phyloP scores from a whole-genome alignment of 495 filamentous ascomycete genomes.

The Aspergillus ostianus region DNA sequence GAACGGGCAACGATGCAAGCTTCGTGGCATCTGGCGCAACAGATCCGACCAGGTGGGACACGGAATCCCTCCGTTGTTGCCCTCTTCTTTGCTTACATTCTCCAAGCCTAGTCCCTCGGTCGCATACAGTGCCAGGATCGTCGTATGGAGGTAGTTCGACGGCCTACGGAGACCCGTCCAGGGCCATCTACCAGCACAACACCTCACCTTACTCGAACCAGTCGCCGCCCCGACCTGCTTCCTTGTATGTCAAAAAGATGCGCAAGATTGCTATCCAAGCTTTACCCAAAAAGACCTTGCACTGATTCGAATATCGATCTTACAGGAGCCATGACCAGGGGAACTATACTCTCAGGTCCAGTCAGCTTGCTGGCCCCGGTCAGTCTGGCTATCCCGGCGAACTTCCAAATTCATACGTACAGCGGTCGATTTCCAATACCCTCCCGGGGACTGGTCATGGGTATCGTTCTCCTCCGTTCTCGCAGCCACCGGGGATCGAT shows the following conservation, averaged over 20 bases:
- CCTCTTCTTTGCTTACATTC: neutral
- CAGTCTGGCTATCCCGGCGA: neutral
- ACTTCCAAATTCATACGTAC: neutral
- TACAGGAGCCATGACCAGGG: neutral
- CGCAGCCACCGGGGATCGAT: neutral
- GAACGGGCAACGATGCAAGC: neutral
- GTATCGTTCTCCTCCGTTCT: no score
- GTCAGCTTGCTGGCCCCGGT: neutral
- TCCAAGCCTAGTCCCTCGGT: neutral
- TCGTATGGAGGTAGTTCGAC: neutral
- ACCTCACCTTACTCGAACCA: neutral
- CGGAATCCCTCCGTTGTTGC: neutral
- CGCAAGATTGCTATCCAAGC: no score
- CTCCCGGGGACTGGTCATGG: no score
- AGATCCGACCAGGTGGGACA: neutral
- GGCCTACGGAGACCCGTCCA: neutral
- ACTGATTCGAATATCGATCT: no score
- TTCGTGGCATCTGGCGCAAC: neutral
- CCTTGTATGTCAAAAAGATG: no score
- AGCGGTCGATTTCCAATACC: no score
- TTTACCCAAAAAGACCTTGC: no score
- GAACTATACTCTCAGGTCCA: neutral
- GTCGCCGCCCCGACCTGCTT: neutral
- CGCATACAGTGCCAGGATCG: neutral
- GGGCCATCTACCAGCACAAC: neutral